A percentile compares a stretch with the other conserved stretches of the same genome.
These are phyloP conservation scores for Podospora anserina DNA, from an alignment of 495 filamentous ascomycete genomes.

Conservation along the genomic window DNA sequence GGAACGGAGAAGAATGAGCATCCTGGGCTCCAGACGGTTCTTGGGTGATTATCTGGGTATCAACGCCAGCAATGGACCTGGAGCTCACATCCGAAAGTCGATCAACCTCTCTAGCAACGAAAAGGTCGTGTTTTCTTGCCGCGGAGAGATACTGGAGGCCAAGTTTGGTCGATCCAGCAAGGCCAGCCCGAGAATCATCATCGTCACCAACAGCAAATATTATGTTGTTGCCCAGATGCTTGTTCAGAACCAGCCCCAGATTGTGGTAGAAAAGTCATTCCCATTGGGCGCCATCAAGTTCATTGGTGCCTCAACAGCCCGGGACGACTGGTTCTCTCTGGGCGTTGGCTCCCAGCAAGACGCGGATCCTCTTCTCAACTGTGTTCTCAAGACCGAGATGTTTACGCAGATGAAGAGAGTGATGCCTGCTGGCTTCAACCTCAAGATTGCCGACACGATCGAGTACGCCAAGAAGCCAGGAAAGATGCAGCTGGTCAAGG, in stretches of 20 bases:
- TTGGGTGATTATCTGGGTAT: conserved; percentile 93
- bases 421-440: conserved; percentile 71
- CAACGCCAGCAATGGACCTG: conserved; percentile 73
- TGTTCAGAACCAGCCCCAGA: conserved; percentile 75
- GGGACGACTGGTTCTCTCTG: conserved; percentile 96
- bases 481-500: conserved; percentile 83
- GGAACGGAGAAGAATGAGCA: conserved; percentile 83
- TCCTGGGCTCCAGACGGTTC: conserved; percentile 88
- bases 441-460: conserved; percentile 79
- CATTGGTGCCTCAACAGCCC: conserved; percentile 70
- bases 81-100: conserved; percentile 71
- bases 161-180: conserved; percentile 97
- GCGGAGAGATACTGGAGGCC: conserved; percentile 79
- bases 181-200: conserved; percentile 75
- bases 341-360: conserved; percentile 85
- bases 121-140: conserved; percentile 79
- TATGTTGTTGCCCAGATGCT: conserved; percentile 83
- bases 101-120: conserved; percentile 65
- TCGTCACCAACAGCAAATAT: conserved; percentile 81
- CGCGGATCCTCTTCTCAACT: conserved; percentile 85
- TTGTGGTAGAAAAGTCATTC: conserved; percentile 75
- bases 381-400: conserved; percentile 94
- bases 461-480: conserved; percentile 99
- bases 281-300: conserved; percentile 84
- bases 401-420: conserved; percentile 80